Evolutionary conservation across 2,329 filamentous ascomycete genomes (phyloP).

Genomic region (Fusarium sp.): DNA sequence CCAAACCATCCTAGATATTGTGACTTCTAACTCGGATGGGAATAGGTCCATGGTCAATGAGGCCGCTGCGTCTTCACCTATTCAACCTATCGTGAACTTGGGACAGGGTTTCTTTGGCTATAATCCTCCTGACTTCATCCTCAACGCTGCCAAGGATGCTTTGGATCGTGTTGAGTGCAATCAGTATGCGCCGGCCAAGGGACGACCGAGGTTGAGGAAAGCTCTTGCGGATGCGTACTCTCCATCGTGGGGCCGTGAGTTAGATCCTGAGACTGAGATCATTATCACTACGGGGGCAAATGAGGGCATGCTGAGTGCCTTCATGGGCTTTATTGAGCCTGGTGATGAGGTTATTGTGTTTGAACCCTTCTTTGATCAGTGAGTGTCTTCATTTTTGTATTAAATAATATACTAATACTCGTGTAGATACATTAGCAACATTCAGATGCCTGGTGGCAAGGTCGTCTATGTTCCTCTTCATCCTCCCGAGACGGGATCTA

Average conservation of each 20-base stretch:
- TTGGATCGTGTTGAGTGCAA: slow-evolving; percentile 95
- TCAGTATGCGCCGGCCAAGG: slow-evolving; percentile 97
- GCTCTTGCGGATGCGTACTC: slow-evolving; percentile 94
- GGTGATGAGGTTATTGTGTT: slow-evolving; percentile 98
- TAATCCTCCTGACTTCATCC: slow-evolving; percentile 90
- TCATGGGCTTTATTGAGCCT: slow-evolving; percentile 96
- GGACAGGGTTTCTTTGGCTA: slow-evolving; percentile 85
- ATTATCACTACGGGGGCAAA: slow-evolving; percentile 94
- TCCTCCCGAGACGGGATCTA: slow-evolving; percentile 83
- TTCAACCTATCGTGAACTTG: slow-evolving; percentile 73
- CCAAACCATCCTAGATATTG: not conserved
- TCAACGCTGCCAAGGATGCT: slow-evolving; percentile 90
- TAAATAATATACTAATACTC: not conserved
- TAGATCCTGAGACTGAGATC: slow-evolving; percentile 92
- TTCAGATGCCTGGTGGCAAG: slow-evolving; percentile 96
- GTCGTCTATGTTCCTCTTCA: slow-evolving; percentile 96
- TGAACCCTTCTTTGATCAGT: slow-evolving; percentile 99
- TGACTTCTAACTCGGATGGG: slow-evolving; percentile 7
- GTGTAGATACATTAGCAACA: slow-evolving; percentile 83
- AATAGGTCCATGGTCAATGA: slow-evolving; percentile 74
- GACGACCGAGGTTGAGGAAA: slow-evolving; percentile 89
- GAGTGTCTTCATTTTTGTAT: slow-evolving; percentile 2
- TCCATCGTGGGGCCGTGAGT: slow-evolving; percentile 81
- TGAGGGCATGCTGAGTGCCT: slow-evolving; percentile 94
- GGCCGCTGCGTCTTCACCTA: slow-evolving; percentile 70